phyloP scores from a whole-genome alignment of 768 basidiomycete genomes.

The Guyanaporus albipodus region DNA sequence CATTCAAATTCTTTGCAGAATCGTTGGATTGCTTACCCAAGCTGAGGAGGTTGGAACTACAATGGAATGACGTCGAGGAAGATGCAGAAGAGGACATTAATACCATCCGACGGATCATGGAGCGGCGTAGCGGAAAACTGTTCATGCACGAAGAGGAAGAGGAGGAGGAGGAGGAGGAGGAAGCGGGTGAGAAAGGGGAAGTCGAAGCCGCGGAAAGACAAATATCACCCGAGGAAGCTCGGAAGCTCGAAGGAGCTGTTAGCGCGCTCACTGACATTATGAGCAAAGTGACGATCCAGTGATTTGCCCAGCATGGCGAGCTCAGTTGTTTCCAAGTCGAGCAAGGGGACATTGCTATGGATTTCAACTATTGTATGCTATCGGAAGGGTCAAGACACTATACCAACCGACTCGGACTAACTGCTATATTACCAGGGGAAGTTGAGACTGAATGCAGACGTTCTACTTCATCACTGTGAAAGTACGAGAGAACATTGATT shows the following conservation, averaged over 20 bases:
- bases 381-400: slow-evolving; percentile 9
- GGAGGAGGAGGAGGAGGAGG: slow-evolving; percentile 64
- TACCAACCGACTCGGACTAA: slow-evolving; percentile 23
- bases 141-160: slow-evolving; percentile 78
- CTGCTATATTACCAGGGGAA: slow-evolving; percentile 5
- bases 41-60: slow-evolving; percentile 74
- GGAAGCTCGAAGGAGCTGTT: slow-evolving; percentile 34
- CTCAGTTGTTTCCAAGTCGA: background rate
- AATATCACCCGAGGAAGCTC: slow-evolving; percentile 23
- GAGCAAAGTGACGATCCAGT: slow-evolving; percentile 55
- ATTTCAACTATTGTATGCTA: slow-evolving; percentile 4
- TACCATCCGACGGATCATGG: slow-evolving; percentile 50
- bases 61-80: slow-evolving; percentile 87
- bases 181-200: slow-evolving; percentile 48
- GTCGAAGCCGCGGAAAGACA: slow-evolving; percentile 23
- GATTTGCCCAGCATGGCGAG: slow-evolving; percentile 10
- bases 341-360: background rate
- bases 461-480: no score
- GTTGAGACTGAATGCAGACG: background rate
- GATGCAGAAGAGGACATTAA: slow-evolving; percentile 57
- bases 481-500: no score
- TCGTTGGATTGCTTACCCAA: slow-evolving; percentile 58
- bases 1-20: slow-evolving; percentile 64
- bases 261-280: slow-evolving; percentile 65
- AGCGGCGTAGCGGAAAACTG: slow-evolving; percentile 63